A percentile compares a stretch with the other conserved stretches of the same genome.
These are phyloP conservation scores for Phalaenopsis equestris DNA, from an alignment of 106 monocot species.

Conservation along the genomic window DNA sequence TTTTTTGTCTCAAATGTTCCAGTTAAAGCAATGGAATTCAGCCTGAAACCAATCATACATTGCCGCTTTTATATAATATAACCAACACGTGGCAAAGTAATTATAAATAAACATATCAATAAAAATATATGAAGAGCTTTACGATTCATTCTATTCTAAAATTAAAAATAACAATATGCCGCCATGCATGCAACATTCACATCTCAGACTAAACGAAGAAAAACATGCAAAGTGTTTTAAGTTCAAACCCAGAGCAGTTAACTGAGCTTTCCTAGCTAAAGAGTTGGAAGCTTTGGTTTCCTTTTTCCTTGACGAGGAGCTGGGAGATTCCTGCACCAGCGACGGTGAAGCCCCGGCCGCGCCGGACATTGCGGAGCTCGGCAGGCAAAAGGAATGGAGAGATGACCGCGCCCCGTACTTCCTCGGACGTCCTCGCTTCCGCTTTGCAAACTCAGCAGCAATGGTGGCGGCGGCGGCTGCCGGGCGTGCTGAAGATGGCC, in stretches of 20 bases:
- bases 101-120: no score
- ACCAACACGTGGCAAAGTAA: no score
- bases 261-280: conserved; percentile 11
- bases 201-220: neutral
- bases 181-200: neutral
- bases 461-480: neutral
- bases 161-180: neutral
- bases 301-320: neutral
- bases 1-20: no score
- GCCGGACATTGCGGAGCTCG: neutral
- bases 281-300: neutral
- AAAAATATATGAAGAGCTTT: no score
- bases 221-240: neutral
- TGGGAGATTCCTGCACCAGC: neutral
- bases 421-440: conserved; percentile 19
- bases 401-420: conserved; percentile 8
- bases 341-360: neutral
- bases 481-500: neutral
- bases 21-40: no score
- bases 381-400: neutral
- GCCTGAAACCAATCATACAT: no score
- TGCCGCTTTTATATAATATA: no score
- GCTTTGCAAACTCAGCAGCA: conserved; percentile 1
- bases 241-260: conserved; percentile 8
- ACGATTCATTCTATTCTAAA: no score